These are phyloP conservation scores for Phoma sp. DNA, from an alignment of 2,329 filamentous ascomycete genomes.

Conservation along the genomic window DNA sequence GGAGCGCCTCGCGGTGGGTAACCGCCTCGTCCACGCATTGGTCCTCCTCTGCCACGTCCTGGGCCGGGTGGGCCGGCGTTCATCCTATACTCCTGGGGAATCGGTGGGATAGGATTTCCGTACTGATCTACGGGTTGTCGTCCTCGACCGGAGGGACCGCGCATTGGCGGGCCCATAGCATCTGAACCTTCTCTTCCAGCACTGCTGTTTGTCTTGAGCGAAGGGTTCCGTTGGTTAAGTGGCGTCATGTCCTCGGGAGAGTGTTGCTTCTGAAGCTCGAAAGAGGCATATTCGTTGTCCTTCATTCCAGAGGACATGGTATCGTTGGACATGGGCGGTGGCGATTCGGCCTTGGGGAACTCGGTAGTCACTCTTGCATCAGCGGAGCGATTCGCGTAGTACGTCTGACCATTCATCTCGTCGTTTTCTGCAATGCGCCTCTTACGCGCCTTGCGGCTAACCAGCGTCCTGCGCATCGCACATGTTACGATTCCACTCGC, in stretches of 20 bases:
- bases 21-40: conserved; percentile 50
- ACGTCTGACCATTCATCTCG: conserved; percentile 96
- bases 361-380: conserved; percentile 44
- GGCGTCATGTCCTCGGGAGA: conserved; percentile 73
- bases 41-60: conserved; percentile 51
- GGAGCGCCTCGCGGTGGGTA: conserved; percentile 47
- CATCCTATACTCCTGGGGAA: conserved; percentile 54
- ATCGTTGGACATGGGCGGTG: conserved; percentile 59
- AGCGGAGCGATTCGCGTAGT: conserved; percentile 65
- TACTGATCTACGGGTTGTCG: conserved; percentile 67
- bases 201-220: conserved; percentile 63
- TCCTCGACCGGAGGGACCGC: conserved; percentile 46
- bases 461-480: conserved; percentile 90
- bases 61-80: conserved; percentile 49
- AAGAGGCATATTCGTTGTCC: conserved; percentile 66
- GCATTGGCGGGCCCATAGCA: conserved; percentile 40
- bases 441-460: conserved; percentile 91
- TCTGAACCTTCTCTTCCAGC: conserved; percentile 52
- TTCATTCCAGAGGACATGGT: conserved; percentile 65
- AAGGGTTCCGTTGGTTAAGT: conserved; percentile 70
- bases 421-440: conserved; percentile 91
- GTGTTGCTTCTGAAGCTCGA: conserved; percentile 67
- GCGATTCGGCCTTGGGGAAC: conserved; percentile 60
- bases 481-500: conserved; percentile 86
- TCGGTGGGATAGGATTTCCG: conserved; percentile 63